Evolutionary conservation across 768 basidiomycete species (phyloP), one percentile per base, ranked within the genome.

Genomic region (Gloeophyllum trabeum): DNA sequence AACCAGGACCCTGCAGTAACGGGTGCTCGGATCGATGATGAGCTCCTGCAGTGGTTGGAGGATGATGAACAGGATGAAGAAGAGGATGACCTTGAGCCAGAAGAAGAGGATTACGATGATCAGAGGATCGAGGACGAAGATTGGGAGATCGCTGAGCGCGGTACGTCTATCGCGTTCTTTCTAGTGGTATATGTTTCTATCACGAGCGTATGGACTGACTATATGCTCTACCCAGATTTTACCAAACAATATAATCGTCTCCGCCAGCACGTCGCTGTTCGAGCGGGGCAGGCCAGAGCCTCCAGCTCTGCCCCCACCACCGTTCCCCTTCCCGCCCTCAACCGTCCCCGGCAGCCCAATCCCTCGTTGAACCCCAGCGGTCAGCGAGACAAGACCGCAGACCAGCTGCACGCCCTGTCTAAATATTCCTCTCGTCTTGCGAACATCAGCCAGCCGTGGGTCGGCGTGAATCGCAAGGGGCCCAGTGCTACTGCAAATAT

Each of bases 211-310:
- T n/a, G n/a, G n/a, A n/a, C n/a, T n/a, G n/a, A n/a, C n/a, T n/a
- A n/a, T n/a, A 32, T 32, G 28, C 16, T 32, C 10, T 58, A 7
- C 10, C 7, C 20, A 96, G 96, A 99, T 64, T 97, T 99, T 53
- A 98, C 96, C 24, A 98, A 98, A 62, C 92, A 97, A 53, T 99
- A 87, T 63, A 98, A 98, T 63, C 82, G 96, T 19, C 69, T 98
- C 23, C 69, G 85, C 39, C 93, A 97, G 58, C 89, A 97, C 57
- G 81, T 88, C 43, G 86, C 85, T 18, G 83, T 90, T 4, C 80
- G 79, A 26, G 75, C 76, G 14, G 85, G 87, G 2, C 76, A 69
- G 43, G 83, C 76, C 1, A 74, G 76, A 42, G 77, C 80, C 10
- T 57, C 67, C 4, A 54, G 66, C 1, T 81, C 81, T 4, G 63